Conservation (phyloP, 495 filamentous ascomycete genomes). For the Aspergillus bertholletiae region DNA sequence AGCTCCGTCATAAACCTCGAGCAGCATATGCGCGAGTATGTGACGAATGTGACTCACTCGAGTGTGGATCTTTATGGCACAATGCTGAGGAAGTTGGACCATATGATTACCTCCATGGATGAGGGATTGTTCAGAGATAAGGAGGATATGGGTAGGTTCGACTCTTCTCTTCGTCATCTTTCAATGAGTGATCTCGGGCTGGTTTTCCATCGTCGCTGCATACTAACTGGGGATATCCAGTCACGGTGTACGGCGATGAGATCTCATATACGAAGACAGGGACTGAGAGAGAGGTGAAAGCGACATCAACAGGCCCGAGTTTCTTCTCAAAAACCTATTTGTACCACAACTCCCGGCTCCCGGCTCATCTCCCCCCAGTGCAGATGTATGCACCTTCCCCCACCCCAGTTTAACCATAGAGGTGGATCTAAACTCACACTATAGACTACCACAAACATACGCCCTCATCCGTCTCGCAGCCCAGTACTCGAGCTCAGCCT, state of each 20-base stretch:
- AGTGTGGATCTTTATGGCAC: conserved; percentile 40
- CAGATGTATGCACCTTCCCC: conserved; percentile 50
- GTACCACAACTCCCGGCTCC: conserved; percentile 76
- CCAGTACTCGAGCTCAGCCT: conserved; percentile 67
- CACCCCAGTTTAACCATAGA: too few relatives aligned
- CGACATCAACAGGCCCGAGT: conserved; percentile 22
- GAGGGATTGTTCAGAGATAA: conserved; percentile 58
- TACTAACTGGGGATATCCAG: conserved; percentile 9
- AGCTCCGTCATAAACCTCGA: not conserved
- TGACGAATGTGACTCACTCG: not conserved
- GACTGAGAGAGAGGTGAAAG: conserved; percentile 9
- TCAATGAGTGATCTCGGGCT: conserved; percentile 10
- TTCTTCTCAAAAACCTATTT: conserved; percentile 75
- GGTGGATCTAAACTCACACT: not conserved
- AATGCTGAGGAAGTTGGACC: conserved; percentile 45
- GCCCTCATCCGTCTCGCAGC: conserved; percentile 71
- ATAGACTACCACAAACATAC: conserved; percentile 64
- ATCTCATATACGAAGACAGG: conserved; percentile 11
- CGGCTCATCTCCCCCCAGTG: conserved; percentile 59
- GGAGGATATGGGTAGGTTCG: conserved; percentile 53
- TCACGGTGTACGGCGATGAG: conserved; percentile 22
- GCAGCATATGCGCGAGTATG: conserved; percentile 4
- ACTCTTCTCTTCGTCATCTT: too few relatives aligned
- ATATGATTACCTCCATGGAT: conserved; percentile 67
- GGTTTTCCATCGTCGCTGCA: too few relatives aligned